A percentile compares a stretch with the other conserved stretches of the same genome.
phyloP scores from a whole-genome alignment of 2,329 filamentous ascomycete genomes.

The Sporothrix phasma region DNA sequence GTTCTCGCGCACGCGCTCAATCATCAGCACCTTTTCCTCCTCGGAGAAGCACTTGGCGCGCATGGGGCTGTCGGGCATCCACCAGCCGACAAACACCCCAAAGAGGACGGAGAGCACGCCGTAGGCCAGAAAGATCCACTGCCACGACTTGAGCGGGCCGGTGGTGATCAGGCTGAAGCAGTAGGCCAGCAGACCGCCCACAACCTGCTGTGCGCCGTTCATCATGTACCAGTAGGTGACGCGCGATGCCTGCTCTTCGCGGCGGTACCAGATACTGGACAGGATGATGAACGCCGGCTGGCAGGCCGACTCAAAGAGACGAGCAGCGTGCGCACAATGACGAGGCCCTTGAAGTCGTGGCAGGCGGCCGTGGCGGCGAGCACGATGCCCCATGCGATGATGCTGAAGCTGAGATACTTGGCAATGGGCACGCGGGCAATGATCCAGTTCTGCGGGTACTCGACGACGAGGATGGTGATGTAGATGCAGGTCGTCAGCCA shows the following conservation, averaged over 20 bases:
- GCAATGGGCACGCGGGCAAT: slow-evolving; percentile 50
- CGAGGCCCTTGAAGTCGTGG: slow-evolving; percentile 48
- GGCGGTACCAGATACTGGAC: slow-evolving; percentile 60
- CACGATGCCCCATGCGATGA: slow-evolving; percentile 52
- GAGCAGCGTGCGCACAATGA: slow-evolving; percentile 53
- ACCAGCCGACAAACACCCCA: slow-evolving; percentile 53
- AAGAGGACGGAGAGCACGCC: slow-evolving; percentile 54
- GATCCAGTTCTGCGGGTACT: slow-evolving; percentile 57
- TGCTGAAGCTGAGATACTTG: slow-evolving; percentile 55
- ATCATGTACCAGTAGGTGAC: slow-evolving; percentile 71
- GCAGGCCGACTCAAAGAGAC: slow-evolving; percentile 60
- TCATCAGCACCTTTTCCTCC: slow-evolving; percentile 53
- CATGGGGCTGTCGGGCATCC: slow-evolving; percentile 62
- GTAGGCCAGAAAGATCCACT: slow-evolving; percentile 58
- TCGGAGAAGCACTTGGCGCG: slow-evolving; percentile 59
- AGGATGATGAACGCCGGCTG: slow-evolving; percentile 60
- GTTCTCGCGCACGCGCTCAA: slow-evolving; percentile 50
- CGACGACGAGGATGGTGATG: slow-evolving; percentile 58
- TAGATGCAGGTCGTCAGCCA: slow-evolving; percentile 70
- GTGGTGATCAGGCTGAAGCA: slow-evolving; percentile 45
- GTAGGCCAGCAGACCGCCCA: slow-evolving; percentile 60
- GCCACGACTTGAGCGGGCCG: slow-evolving; percentile 52
- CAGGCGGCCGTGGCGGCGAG: slow-evolving; percentile 53
- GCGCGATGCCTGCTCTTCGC: slow-evolving; percentile 55
- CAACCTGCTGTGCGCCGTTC: slow-evolving; percentile 64